Evolutionary conservation across 2,329 filamentous ascomycete species (phyloP), one percentile per base, ranked within the genome.

Genomic region (Fusarium sp.): DNA sequence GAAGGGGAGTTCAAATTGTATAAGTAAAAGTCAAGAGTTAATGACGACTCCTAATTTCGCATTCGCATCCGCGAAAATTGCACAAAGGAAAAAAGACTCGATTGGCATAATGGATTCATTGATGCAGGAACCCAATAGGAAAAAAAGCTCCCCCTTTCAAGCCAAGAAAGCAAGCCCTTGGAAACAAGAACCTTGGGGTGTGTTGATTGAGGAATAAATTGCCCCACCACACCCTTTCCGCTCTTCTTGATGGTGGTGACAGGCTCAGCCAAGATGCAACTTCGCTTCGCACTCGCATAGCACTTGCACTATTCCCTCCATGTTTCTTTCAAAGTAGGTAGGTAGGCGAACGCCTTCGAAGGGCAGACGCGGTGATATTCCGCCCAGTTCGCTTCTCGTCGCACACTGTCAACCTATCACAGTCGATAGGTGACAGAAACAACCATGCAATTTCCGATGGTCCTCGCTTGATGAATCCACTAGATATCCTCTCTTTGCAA

Each of bases 311-410:
- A 11, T 29, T 12, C 14, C 20, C 16, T 49, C 29, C 10, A 16
- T 14, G 9, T 29, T 17, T 11, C 20, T 33, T 1, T n/a, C n/a
- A n/a, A n/a, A n/a, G 9, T 29, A 29, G 11, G 33, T 14, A 33
- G 11, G 46, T n/a, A 29, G 24, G 27, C 27, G 49, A 53, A 53
- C 49, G 27, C 49, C 49, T n/a, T 46, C 2, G 4, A 36, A 49
- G 33, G 24, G 11, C 22, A 44, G 56, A 27, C 60, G 71, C 71
- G 71, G 71, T 67, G 58, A 36, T 22, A 42, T 74, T 74, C 71
- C 71, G 71, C 68, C 22, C 36, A 11, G 58, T 74, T 56, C 71
- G 71, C 71, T 74, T 74, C 57, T 62, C 49, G 33, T 27, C n/a
- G 44, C 6, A n/a, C 6, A 6, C 20, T 6, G 7, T 8, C 22